Conservation (phyloP, 1,284 basidiomycete genomes). For the Naganishia albida region DNA sequence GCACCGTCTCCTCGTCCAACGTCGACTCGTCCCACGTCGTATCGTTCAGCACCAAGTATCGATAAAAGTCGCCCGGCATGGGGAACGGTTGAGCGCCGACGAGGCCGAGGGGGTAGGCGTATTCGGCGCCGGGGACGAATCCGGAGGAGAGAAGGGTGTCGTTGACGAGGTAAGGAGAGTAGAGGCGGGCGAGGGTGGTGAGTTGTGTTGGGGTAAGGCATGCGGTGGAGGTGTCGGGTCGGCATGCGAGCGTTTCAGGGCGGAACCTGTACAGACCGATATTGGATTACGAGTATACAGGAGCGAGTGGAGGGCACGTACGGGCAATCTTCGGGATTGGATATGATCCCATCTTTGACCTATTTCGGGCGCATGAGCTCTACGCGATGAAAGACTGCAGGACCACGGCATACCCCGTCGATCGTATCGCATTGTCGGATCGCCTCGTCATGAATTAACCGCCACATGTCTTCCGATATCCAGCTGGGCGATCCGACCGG, state of each 20-base stretch:
- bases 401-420: slow-evolving; percentile 8
- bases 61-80: slow-evolving; percentile 14
- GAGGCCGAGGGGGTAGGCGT: slow-evolving; percentile 4
- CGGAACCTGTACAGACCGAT: not conserved
- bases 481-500: slow-evolving; percentile 12
- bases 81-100: not conserved
- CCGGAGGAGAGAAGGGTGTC: not conserved
- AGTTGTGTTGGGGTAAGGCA: not conserved
- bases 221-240: not conserved
- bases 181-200: not conserved
- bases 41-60: slow-evolving; percentile 14
- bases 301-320: not conserved
- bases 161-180: not conserved
- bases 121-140: slow-evolving; percentile 12
- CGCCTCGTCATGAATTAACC: slow-evolving; percentile 6
- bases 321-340: slow-evolving; percentile 1
- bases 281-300: not conserved
- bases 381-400: no score
- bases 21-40: not conserved
- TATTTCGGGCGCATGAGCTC: not conserved
- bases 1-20: slow-evolving; percentile 3
- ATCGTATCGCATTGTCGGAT: slow-evolving; percentile 16
- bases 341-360: slow-evolving; percentile 8
- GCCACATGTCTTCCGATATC: slow-evolving; percentile 7
- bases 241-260: slow-evolving; percentile 4